phyloP scores from a whole-genome alignment of 208 protist genomes.

The Acanthamoeba sp. region DNA sequence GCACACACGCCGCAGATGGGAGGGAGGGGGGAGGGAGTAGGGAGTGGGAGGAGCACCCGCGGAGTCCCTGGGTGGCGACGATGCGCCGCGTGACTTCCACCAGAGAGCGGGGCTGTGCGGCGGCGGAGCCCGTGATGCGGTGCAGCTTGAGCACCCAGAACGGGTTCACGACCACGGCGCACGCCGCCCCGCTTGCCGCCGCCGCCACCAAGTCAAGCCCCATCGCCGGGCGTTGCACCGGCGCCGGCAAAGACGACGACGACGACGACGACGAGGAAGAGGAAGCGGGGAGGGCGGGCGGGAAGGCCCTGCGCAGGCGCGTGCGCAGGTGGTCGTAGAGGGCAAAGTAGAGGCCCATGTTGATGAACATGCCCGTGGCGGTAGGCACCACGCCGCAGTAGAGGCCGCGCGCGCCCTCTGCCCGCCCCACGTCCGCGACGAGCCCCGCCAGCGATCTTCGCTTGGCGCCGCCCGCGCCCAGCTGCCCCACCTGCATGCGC shows the following conservation, averaged over 20 bases:
- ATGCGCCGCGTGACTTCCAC: not conserved
- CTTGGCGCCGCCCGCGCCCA: not conserved
- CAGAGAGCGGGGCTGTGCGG: not conserved
- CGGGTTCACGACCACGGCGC: not conserved
- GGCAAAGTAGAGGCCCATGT: constrained; percentile 49
- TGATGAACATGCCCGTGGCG: constrained; percentile 26
- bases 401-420: not conserved
- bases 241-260: not conserved
- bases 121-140: not conserved
- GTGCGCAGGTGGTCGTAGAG: constrained; percentile 23
- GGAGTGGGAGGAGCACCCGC: not conserved
- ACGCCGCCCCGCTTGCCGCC: not conserved
- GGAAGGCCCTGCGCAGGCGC: not conserved
- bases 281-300: not conserved
- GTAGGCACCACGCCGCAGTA: constrained; percentile 22
- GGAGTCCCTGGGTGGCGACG: not conserved
- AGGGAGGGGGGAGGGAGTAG: not conserved
- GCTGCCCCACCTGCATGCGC: constrained; percentile 32
- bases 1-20: not conserved
- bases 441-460: not conserved
- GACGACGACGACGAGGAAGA: not conserved
- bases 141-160: constrained; percentile 23
- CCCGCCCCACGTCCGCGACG: not conserved
- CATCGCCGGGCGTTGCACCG: not conserved
- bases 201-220: not conserved